A percentile compares a stretch with the other conserved stretches of the same genome.
Evolutionary conservation across 1,139 yeast species (phyloP).

Genomic region (Lizanozyma gosingica): DNA sequence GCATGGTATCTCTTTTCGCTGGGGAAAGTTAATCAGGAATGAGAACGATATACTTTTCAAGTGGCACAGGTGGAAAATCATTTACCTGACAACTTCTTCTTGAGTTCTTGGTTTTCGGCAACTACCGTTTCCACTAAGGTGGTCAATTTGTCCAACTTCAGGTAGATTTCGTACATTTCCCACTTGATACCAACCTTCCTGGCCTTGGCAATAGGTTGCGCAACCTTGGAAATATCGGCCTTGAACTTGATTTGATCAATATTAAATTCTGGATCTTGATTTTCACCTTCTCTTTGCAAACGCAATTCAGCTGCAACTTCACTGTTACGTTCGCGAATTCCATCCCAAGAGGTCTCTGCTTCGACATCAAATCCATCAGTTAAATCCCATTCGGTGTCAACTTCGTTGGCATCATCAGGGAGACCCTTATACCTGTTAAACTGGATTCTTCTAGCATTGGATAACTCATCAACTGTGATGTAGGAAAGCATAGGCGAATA

Average conservation of each 20-base stretch:
- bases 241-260: slow-evolving; percentile 43
- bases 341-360: slow-evolving; percentile 24
- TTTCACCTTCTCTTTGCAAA: slow-evolving; percentile 54
- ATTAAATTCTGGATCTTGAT: slow-evolving; percentile 62
- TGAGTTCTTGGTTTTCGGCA: slow-evolving; percentile 33
- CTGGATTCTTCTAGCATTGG: slow-evolving; percentile 57
- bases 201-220: slow-evolving; percentile 53
- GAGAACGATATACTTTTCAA: too few relatives aligned
- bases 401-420: slow-evolving; percentile 75
- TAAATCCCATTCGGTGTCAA: slow-evolving; percentile 74
- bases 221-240: slow-evolving; percentile 32
- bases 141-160: slow-evolving; percentile 38
- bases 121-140: slow-evolving; percentile 32
- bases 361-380: slow-evolving; percentile 61
- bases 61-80: too few relatives aligned
- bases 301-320: slow-evolving; percentile 20
- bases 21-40: too few relatives aligned
- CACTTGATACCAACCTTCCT: slow-evolving; percentile 51
- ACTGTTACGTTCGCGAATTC: slow-evolving; percentile 28
- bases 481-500: slow-evolving; percentile 61
- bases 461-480: slow-evolving; percentile 56
- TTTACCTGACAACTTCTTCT: slow-evolving; percentile 7
- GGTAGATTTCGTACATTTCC: slow-evolving; percentile 52
- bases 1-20: too few relatives aligned
- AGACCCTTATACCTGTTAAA: slow-evolving; percentile 61